These are phyloP conservation scores for Dovyalis caffra DNA, from an alignment of 345 rosid species.

Conservation along the genomic window DNA sequence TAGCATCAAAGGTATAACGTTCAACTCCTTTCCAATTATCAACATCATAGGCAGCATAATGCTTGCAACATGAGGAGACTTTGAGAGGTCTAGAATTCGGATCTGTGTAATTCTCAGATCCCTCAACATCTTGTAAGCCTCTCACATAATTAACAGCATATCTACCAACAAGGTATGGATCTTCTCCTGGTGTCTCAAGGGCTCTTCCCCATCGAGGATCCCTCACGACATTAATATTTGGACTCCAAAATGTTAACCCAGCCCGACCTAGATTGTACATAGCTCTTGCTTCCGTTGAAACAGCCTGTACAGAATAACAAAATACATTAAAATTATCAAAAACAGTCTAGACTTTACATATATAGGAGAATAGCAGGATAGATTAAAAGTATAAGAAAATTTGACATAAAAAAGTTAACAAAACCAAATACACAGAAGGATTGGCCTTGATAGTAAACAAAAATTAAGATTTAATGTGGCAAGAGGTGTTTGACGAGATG, in stretches of 20 bases:
- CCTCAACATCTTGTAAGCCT: conserved; percentile 48
- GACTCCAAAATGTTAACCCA: conserved; percentile 50
- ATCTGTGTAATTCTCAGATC: conserved; percentile 13
- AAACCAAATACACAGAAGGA: no score
- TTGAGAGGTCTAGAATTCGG: conserved; percentile 40
- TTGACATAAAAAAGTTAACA: neutral
- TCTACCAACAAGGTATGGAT: conserved; percentile 38
- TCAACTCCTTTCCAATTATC: conserved; percentile 42
- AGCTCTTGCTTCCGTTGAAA: conserved; percentile 52
- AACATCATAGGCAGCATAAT: conserved; percentile 43
- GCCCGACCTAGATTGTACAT: conserved; percentile 50
- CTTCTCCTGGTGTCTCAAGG: conserved; percentile 47
- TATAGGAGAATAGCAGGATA: neutral
- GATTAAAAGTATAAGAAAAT: neutral
- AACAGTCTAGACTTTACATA: no score
- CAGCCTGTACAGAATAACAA: conserved; percentile 27
- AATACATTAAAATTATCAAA: neutral
- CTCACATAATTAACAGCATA: conserved; percentile 41
- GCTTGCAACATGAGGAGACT: conserved; percentile 47
- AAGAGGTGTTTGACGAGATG: no score
- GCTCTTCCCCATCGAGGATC: conserved; percentile 55
- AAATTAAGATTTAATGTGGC: no score
- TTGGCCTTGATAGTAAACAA: no score
- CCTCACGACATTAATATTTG: conserved; percentile 41
- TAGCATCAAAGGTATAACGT: conserved; percentile 30